Percentiles rank a stretch among this genome's conserved stretches.
Conservation (phyloP, 2,329 filamentous ascomycete genomes). For the Cordyceps pruinosa region DNA sequence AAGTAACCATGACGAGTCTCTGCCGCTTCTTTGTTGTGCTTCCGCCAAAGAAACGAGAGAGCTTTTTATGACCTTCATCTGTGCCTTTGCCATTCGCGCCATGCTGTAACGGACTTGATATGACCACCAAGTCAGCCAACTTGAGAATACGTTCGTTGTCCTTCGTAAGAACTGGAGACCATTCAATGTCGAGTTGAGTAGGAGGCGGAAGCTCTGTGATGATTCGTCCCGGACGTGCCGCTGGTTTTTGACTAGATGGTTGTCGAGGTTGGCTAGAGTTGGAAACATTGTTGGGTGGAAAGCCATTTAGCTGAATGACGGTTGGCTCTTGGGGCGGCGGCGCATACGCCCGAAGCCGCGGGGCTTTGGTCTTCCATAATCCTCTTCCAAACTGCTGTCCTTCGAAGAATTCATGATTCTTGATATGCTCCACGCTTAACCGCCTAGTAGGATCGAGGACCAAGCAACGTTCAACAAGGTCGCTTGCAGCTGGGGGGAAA, state of each 20-base stretch:
- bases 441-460: constrained; percentile 81
- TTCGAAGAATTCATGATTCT: constrained; percentile 92
- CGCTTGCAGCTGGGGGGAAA: constrained; percentile 78
- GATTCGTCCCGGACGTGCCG: constrained; percentile 63
- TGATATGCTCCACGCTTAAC: constrained; percentile 90
- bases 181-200: constrained; percentile 94
- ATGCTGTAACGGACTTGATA: constrained; percentile 69
- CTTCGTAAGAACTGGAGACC: constrained; percentile 89
- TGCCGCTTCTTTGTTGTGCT: constrained; percentile 89
- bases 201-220: constrained; percentile 96
- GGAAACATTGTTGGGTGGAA: constrained; percentile 22
- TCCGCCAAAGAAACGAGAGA: constrained; percentile 88
- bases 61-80: constrained; percentile 74
- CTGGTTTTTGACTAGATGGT: constrained; percentile 35
- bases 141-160: constrained; percentile 92
- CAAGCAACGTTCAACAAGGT: constrained; percentile 82
- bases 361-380: constrained; percentile 86
- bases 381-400: constrained; percentile 76
- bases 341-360: constrained; percentile 75
- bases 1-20: constrained; percentile 90
- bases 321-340: constrained; percentile 68
- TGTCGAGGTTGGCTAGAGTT: constrained; percentile 29
- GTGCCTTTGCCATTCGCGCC: constrained; percentile 65
- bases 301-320: constrained; percentile 66
- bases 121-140: constrained; percentile 81